Conservation (phyloP, 1,139 yeast genomes). For the Hyphopichia pseudoburtonii region DNA sequence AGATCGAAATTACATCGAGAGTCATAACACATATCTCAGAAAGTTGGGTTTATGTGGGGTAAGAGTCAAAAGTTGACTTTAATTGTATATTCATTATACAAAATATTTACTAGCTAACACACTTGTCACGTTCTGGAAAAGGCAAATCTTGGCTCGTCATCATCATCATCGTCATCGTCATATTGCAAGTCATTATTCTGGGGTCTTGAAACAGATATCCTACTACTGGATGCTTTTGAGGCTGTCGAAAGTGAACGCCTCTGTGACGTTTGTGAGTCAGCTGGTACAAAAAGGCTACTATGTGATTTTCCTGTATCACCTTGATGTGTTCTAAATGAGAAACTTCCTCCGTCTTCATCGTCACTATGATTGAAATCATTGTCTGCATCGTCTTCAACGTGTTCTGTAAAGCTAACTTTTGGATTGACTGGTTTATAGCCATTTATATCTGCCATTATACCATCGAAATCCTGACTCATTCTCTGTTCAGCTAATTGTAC, state of each 20-base stretch:
- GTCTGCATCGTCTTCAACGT: slow-evolving; percentile 10
- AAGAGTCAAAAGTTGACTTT: slow-evolving; percentile 6
- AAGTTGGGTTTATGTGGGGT: slow-evolving; percentile 49
- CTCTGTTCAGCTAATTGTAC: slow-evolving; percentile 6
- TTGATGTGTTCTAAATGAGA: slow-evolving; percentile 8
- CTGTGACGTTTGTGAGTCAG: slow-evolving; percentile 13
- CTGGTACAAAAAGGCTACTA: slow-evolving; percentile 19
- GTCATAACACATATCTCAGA: slow-evolving; percentile 50
- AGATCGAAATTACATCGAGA: slow-evolving; percentile 30
- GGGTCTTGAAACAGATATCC: neutral
- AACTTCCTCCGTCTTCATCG: slow-evolving; percentile 9
- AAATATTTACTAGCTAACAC: neutral
- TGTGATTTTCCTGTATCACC: slow-evolving; percentile 4
- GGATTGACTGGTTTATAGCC: slow-evolving; percentile 13
- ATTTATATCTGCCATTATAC: slow-evolving; percentile 26
- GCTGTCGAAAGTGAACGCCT: too few species aligned
- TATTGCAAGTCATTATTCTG: too few species aligned
- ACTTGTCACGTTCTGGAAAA: slow-evolving; percentile 17
- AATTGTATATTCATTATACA: too few species aligned
- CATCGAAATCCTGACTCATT: slow-evolving; percentile 24
- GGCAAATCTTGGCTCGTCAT: slow-evolving; percentile 40
- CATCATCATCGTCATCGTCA: slow-evolving; percentile 30
- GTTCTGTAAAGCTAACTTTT: neutral
- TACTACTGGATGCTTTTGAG: neutral
- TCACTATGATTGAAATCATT: slow-evolving; percentile 9